Evolutionary conservation across 2,329 filamentous ascomycete genomes (phyloP).

Genomic region (Paecilomyces niveus): DNA sequence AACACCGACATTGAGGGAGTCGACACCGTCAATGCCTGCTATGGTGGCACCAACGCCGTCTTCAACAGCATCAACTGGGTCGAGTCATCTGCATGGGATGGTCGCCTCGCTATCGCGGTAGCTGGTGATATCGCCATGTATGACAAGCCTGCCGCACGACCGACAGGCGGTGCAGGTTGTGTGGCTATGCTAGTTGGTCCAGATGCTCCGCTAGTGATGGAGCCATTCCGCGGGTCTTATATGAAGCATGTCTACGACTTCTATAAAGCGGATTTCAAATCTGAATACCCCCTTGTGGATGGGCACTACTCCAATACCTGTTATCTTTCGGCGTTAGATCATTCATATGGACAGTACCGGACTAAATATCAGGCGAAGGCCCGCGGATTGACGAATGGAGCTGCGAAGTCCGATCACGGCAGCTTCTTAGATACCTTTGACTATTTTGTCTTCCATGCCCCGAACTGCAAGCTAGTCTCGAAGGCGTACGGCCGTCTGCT

Average conservation of each 20-base stretch:
- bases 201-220: conserved; percentile 66
- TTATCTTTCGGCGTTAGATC: conserved; percentile 74
- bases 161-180: conserved; percentile 71
- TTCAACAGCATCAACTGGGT: conserved; percentile 82
- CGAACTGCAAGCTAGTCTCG: conserved; percentile 79
- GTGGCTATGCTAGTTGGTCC: conserved; percentile 75
- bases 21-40: conserved; percentile 79
- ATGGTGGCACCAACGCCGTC: conserved; percentile 76
- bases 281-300: conserved; percentile 80
- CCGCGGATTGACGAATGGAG: conserved; percentile 51
- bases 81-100: conserved; percentile 81
- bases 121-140: conserved; percentile 80
- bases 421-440: conserved; percentile 69
- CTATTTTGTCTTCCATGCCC: conserved; percentile 75
- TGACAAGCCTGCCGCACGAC: conserved; percentile 73
- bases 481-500: conserved; percentile 81
- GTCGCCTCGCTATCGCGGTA: conserved; percentile 70
- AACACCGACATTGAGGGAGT: conserved; percentile 81
- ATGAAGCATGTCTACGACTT: conserved; percentile 84
- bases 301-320: conserved; percentile 76
- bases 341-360: too few species aligned
- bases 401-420: conserved; percentile 43
- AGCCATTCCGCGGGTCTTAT: conserved; percentile 71
- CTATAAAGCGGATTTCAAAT: conserved; percentile 82
- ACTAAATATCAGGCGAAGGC: conserved; percentile 68